Conservation (phyloP, 345 rosid species). For the Hypericum perforatum region DNA sequence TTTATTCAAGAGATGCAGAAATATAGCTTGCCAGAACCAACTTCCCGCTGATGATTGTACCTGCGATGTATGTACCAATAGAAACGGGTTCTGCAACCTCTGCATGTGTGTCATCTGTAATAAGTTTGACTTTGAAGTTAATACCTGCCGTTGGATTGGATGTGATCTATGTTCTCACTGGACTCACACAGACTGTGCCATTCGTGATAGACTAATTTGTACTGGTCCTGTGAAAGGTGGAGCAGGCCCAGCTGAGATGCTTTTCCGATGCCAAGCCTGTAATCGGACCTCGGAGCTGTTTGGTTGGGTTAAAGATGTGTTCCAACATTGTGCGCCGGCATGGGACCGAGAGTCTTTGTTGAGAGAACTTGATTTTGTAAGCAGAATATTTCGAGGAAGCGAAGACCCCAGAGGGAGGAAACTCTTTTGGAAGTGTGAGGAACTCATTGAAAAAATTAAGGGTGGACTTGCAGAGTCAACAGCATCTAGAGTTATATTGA, state of each 20-base stretch:
- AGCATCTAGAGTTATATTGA: conserved; percentile 63
- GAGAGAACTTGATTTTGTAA: conserved; percentile 84
- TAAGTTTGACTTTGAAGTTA: conserved; percentile 93
- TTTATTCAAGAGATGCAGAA: conserved; percentile 84
- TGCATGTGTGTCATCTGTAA: conserved; percentile 97
- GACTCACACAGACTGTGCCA: conserved; percentile 98
- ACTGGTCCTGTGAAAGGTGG: conserved; percentile 69
- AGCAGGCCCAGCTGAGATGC: conserved; percentile 70
- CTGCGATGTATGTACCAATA: conserved; percentile 66
- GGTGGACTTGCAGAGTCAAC: conserved; percentile 57
- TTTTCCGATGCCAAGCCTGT: conserved; percentile 80
- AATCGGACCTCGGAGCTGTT: conserved; percentile 83
- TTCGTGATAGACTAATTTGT: conserved; percentile 72
- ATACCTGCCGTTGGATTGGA: conserved; percentile 98
- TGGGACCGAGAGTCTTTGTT: conserved; percentile 81
- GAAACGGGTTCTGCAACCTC: conserved; percentile 90
- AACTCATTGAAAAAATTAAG: conserved; percentile 73
- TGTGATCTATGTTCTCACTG: conserved; percentile 94
- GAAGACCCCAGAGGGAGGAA: conserved; percentile 82
- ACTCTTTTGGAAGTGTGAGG: conserved; percentile 85
- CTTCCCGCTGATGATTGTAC: conserved; percentile 89
- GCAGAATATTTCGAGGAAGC: conserved; percentile 78
- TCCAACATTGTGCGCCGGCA: conserved; percentile 84
- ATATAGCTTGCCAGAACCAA: conserved; percentile 76
- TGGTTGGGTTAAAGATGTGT: conserved; percentile 97